phyloP scores from a whole-genome alignment of 2,329 filamentous ascomycete species.

The Dactylonectria estremocensis region DNA sequence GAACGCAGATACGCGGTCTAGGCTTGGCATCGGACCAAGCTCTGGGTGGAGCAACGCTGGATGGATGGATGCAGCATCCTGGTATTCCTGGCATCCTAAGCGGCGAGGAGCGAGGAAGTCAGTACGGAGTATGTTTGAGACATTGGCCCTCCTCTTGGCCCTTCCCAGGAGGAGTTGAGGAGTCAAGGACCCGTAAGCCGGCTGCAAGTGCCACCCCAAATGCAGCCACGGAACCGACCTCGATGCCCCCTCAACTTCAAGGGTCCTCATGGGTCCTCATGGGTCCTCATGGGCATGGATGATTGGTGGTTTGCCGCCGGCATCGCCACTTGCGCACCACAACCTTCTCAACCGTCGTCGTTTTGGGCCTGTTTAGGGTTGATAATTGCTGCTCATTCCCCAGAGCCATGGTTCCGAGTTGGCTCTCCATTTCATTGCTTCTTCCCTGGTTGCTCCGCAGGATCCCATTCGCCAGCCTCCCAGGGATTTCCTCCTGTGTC shows the following conservation, averaged over 20 bases:
- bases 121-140: no score
- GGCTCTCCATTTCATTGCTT: constrained; percentile 23
- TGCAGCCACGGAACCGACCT: not conserved
- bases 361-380: constrained; percentile 3
- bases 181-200: not conserved
- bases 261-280: constrained; percentile 8
- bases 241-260: not conserved
- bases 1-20: constrained; percentile 16
- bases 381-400: constrained; percentile 12
- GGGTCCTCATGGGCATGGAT: constrained; percentile 3
- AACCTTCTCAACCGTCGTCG: not conserved
- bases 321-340: constrained; percentile 10
- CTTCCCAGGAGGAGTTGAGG: no score
- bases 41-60: constrained; percentile 17
- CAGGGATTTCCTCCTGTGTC: constrained; percentile 44
- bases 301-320: constrained; percentile 22
- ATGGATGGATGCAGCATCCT: not conserved
- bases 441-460: constrained; percentile 31
- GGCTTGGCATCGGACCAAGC: constrained; percentile 18
- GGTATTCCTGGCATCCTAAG: not conserved
- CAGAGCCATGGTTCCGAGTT: constrained; percentile 17
- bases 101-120: no score
- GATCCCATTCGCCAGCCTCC: constrained; percentile 42
- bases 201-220: not conserved
- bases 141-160: no score